Conservation (phyloP, 2,329 filamentous ascomycete genomes). For the Chaetomiaceae sp. region DNA sequence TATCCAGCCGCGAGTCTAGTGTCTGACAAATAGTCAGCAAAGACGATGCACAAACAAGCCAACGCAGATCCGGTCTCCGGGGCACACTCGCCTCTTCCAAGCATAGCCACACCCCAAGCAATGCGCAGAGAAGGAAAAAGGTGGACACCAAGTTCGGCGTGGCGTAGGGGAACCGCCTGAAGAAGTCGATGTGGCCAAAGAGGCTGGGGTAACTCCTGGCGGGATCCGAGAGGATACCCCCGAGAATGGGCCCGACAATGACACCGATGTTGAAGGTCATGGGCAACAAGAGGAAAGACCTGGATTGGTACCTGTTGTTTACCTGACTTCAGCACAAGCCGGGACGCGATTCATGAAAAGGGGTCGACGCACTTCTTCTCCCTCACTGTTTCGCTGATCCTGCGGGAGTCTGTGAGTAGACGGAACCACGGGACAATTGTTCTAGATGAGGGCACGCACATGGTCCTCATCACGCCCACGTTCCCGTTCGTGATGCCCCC, state of each 20-base stretch:
- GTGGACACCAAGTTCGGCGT: conserved; percentile 49
- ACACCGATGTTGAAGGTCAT: conserved; percentile 70
- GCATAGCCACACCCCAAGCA: conserved; percentile 42
- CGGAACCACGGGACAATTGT: no score
- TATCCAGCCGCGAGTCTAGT: conserved; percentile 38
- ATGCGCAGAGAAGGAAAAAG: conserved; percentile 39
- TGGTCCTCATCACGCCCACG: conserved; percentile 66
- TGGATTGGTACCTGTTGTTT: conserved; percentile 34
- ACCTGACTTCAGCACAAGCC: neutral
- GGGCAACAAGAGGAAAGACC: conserved; percentile 39
- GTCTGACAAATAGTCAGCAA: conserved; percentile 30
- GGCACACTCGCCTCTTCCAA: conserved; percentile 41
- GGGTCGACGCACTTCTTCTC: conserved; percentile 35
- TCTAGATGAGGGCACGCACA: conserved; percentile 36
- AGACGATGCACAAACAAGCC: no score
- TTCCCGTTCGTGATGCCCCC: conserved; percentile 68
- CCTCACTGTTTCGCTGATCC: conserved; percentile 39
- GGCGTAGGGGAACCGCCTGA: conserved; percentile 47
- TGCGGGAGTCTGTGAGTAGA: conserved; percentile 13
- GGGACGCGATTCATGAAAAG: no score
- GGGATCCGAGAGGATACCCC: conserved; percentile 41
- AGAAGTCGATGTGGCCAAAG: conserved; percentile 43
- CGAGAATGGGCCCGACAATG: conserved; percentile 50
- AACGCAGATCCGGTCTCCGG: neutral
- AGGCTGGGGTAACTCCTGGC: conserved; percentile 36